Base-by-base conservation (phyloP, 768 basidiomycete species). In the Cubamyces lactineus region DNA sequence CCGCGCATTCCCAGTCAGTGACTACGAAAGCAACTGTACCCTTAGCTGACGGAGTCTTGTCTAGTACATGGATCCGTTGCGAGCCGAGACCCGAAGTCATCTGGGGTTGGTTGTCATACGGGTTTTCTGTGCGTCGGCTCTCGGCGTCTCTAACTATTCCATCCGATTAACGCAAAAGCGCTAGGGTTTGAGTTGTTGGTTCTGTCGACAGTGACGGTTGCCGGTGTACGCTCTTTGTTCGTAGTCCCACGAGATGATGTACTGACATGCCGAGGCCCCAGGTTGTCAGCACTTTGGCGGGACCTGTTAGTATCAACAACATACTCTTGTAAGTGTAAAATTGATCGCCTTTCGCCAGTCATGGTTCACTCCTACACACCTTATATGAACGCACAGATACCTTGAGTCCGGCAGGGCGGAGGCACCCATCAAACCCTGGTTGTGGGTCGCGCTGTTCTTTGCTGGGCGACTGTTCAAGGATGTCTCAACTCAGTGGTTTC, bases 401-500 rank as follows among this genome's bases (percentile, higher is more conserved):
- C 66, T 80, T 19, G 77, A 81, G 62, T 72, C 63, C 19, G 66
- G 70, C 26, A 79, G 77, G 5, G 63, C 76, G 46, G 71, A 66
- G 26, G 72, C 77, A 8, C 65, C 67, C 8, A 62, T 81, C 51
- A 73, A 76, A 17, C 83, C 83, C 0, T 81, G 81, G 75, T 75
- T 85, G 7, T 84, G 82, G 81, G 74, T 83, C 23, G 54, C 66
- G 1, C 70, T 63, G 51, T 66, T 78, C 6, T 73, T 74, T 55
- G 51, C 76, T 17, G 78, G 76, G 11, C 74, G 78, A 17, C 66
- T 72, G 28, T 13, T 73, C 40, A 76, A 74, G 51, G 72, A 76
- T n/a, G 53, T 80, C n/a, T 65, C 73, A 24, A 73, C 78, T 40
- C 78, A 81, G 56, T 76, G 73, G 64, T 83, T 81, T 70, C 70